Conservation (phyloP, 805 yeast species). For the Yarrowia alimentaria region DNA sequence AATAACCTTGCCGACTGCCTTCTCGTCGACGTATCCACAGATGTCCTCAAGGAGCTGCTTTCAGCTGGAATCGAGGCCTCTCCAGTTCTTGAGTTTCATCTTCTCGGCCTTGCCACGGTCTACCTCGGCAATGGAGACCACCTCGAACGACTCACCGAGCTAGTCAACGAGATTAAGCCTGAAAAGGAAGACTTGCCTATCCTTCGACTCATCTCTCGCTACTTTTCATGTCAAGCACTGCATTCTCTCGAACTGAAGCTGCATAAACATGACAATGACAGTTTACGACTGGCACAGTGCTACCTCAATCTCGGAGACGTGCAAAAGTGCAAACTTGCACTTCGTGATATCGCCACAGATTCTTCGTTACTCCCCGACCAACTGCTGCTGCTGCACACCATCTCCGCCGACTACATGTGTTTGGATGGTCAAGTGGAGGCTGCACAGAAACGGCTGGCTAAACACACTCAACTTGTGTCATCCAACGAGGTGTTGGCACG, state of each 20-base stretch:
- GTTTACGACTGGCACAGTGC: slow-evolving; percentile 2
- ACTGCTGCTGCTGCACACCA: neutral
- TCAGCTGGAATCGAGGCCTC: neutral
- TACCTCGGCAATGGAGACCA: neutral
- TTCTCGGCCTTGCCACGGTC: slow-evolving; percentile 1
- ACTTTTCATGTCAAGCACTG: neutral
- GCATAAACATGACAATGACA: neutral
- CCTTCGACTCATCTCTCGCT: neutral
- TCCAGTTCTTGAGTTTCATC: neutral
- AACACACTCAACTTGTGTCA: slow-evolving; percentile 1
- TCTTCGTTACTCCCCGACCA: too few species aligned
- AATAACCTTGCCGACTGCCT: neutral
- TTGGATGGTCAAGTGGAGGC: slow-evolving; percentile 3
- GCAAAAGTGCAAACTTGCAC: too few species aligned
- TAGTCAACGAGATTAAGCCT: neutral
- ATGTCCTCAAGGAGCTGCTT: neutral
- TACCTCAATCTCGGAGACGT: slow-evolving; percentile 15
- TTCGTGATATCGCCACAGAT: too few species aligned
- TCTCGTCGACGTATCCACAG: neutral
- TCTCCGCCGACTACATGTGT: too few species aligned
- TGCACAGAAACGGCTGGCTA: neutral
- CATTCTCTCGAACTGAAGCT: slow-evolving; percentile 1
- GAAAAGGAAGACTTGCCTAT: neutral
- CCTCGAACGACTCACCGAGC: neutral
- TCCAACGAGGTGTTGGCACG: slow-evolving; percentile 1